Conservation (phyloP, 257 asterid species). For the Paraleonurus japonicus region DNA sequence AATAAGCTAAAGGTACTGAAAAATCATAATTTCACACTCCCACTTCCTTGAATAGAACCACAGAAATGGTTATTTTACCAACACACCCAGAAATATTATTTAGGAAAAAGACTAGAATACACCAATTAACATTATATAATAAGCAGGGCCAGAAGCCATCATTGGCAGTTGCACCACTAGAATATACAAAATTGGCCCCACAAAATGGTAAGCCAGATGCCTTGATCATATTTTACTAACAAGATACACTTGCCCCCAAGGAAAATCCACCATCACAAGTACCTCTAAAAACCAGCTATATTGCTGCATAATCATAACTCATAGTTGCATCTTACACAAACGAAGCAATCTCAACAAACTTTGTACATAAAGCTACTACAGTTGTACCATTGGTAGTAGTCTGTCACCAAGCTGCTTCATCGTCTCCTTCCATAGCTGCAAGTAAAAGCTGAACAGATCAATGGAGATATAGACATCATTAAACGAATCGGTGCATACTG, state of each 20-base stretch:
- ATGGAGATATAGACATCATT: neutral
- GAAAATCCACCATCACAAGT: neutral
- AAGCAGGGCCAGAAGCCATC: neutral
- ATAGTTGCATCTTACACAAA: neutral
- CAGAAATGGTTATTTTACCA: no score
- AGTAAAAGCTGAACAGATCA: neutral
- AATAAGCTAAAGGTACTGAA: no score
- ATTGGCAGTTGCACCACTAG: neutral
- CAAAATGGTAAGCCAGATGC: neutral
- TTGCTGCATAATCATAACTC: neutral
- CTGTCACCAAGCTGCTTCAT: slow-evolving; percentile 24
- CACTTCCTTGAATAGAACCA: no score
- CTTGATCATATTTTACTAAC: neutral
- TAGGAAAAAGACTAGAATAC: no score
- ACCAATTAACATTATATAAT: neutral
- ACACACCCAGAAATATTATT: no score
- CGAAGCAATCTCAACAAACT: slow-evolving; percentile 8
- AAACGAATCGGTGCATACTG: neutral
- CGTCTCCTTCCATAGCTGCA: slow-evolving; percentile 20
- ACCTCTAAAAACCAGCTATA: slow-evolving; percentile 7
- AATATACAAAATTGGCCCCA: slow-evolving; percentile 4
- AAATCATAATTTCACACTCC: no score
- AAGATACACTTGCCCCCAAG: neutral
- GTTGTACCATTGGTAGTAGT: neutral
- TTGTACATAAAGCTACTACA: slow-evolving; percentile 15